phyloP scores from a whole-genome alignment of 345 rosid species.

The Lepidium aucheri region DNA sequence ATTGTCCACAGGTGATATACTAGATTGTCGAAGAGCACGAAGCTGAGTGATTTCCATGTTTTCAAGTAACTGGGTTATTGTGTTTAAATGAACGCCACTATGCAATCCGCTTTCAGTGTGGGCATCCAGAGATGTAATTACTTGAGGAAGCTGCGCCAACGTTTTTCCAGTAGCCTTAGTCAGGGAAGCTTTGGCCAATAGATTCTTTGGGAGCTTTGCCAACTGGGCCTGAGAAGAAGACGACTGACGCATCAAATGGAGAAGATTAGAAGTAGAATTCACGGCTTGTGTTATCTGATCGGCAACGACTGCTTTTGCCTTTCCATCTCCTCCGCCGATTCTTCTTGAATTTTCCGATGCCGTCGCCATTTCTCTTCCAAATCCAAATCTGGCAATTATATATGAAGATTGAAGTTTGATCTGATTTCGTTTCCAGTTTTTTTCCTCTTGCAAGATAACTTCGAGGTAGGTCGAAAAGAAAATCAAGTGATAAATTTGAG shows the following conservation, averaged over 20 bases:
- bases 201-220: slow-evolving; percentile 69
- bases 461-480: too few relatives aligned
- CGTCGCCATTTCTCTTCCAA: slow-evolving; percentile 14
- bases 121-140: slow-evolving; percentile 70
- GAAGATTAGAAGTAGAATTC: slow-evolving; percentile 75
- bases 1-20: slow-evolving; percentile 13
- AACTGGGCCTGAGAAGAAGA: slow-evolving; percentile 69
- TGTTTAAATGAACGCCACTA: slow-evolving; percentile 23
- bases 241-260: slow-evolving; percentile 78
- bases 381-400: too few relatives aligned
- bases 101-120: slow-evolving; percentile 65
- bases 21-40: slow-evolving; percentile 27
- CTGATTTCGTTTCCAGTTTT: too few relatives aligned
- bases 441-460: too few relatives aligned
- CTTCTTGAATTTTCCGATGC: slow-evolving; percentile 17
- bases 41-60: slow-evolving; percentile 30
- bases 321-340: slow-evolving; percentile 41
- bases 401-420: too few relatives aligned
- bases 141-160: slow-evolving; percentile 74
- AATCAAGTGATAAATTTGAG: too few relatives aligned
- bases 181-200: slow-evolving; percentile 58
- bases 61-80: slow-evolving; percentile 28
- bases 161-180: slow-evolving; percentile 69
- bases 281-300: slow-evolving; percentile 79
- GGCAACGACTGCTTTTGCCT: slow-evolving; percentile 59